Percentiles rank a stretch among this genome's conserved stretches.
Evolutionary conservation across 257 asterid genomes (phyloP).

Genomic region (Capsicum baccatum): DNA sequence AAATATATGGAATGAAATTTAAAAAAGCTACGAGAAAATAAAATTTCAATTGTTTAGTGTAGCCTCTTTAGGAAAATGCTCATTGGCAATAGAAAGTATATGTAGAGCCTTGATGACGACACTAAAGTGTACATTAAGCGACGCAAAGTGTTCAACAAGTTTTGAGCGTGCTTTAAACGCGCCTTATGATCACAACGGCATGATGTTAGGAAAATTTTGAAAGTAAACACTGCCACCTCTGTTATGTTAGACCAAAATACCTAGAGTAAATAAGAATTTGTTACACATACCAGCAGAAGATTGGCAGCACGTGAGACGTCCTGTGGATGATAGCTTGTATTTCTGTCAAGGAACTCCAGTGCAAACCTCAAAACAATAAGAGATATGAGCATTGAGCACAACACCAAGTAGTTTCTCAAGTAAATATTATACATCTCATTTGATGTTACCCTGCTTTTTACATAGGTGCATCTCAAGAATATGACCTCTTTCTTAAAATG

Average conservation of each 20-base stretch:
- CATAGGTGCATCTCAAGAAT: background rate
- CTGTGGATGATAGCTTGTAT: conserved; percentile 82
- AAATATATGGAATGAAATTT: too few species aligned
- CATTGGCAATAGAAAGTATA: too few species aligned
- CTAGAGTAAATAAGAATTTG: conserved; percentile 16
- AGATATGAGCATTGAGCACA: conserved; percentile 23
- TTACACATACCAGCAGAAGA: conserved; percentile 81
- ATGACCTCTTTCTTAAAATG: conserved; percentile 4
- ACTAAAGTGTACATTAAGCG: too few species aligned
- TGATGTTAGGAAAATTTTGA: background rate
- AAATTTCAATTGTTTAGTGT: too few species aligned
- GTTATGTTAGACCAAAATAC: background rate
- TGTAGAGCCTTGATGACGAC: too few species aligned
- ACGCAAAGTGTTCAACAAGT: too few species aligned
- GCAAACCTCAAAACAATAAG: conserved; percentile 16
- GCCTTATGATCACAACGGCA: background rate
- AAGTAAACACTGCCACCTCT: background rate
- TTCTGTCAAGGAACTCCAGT: conserved; percentile 63
- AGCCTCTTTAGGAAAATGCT: too few species aligned
- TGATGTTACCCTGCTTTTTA: background rate
- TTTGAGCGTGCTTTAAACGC: too few species aligned
- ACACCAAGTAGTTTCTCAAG: conserved; percentile 15
- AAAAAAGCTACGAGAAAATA: too few species aligned
- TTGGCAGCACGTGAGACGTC: conserved; percentile 87
- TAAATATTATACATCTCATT: background rate